Evolutionary conservation across 257 asterid species (phyloP), one percentile per base, ranked within the genome.

Genomic region (Cynanchum wilfordii): DNA sequence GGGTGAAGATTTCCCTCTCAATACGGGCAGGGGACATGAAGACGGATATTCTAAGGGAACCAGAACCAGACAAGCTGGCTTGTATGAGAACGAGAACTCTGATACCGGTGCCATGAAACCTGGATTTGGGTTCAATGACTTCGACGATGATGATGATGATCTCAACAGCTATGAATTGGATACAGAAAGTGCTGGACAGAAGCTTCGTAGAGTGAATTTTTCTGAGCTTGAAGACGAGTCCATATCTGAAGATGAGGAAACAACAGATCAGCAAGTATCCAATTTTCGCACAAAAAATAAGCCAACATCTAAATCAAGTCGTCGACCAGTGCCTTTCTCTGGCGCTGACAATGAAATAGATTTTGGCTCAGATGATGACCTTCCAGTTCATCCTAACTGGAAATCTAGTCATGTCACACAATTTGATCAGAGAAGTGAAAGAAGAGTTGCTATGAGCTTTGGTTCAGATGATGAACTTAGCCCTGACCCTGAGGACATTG

Each of bases 141-240:
- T 94, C 69, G 96, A 91, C 72, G 98, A 92, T 68, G 93, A 93
- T 7, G 95, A 89, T 30, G 98, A 93, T 78, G 95, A 88, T 76
- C 77, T 94, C 50, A 92, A 89, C 72, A 94, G 85, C 80, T 94
- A 91, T 59, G 99, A 94, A 76, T 50, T 94, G 75, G 97, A 87
- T 77, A 77, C 82, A 70, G 88, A 71, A 71, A 87, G 84, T 69
- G 93, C 83, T 55, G 82, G 52, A 75, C 82, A 78, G 7, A 86
- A 77, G 76, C 73, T 73, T 79, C 74, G 96, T 63, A 78, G 79
- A 76, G 80, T 93, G 66, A 81, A 83, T 80, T 86, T 89, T 83
- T 91, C 97, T 15, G 97, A 93, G 74, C 92, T 93, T 66, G 96
- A 91, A 79, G 85, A 71, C 55, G 88, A 89, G 79, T 82, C 94